phyloP scores from a whole-genome alignment of 1,139 yeast genomes.

The Saccharomyces hybrid region DNA sequence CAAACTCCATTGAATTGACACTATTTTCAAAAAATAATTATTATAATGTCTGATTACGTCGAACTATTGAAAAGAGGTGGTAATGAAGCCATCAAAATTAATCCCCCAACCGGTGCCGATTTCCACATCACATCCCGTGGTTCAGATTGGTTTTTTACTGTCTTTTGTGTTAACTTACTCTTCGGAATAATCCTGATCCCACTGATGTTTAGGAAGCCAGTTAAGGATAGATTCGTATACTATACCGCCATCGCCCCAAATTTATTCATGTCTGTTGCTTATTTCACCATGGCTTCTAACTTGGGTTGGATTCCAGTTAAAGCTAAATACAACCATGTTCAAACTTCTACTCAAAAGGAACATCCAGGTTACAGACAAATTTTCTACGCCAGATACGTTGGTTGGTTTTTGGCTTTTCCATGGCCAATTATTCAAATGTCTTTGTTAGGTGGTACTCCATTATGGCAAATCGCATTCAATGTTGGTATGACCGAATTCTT shows the following conservation, averaged over 20 bases:
- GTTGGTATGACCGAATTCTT: slow-evolving; percentile 43
- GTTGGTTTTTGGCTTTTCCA: slow-evolving; percentile 58
- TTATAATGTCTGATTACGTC: slow-evolving; percentile 11
- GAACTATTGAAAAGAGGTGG: slow-evolving; percentile 21
- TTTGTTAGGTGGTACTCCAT: slow-evolving; percentile 38
- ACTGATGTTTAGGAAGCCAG: slow-evolving; percentile 40
- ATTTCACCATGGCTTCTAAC: slow-evolving; percentile 57
- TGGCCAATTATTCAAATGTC: slow-evolving; percentile 43
- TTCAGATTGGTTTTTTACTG: slow-evolving; percentile 29
- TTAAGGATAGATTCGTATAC: slow-evolving; percentile 18
- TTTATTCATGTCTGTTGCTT: slow-evolving; percentile 44
- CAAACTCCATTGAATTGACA: background rate
- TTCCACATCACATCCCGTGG: slow-evolving; percentile 22
- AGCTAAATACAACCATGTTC: slow-evolving; percentile 49
- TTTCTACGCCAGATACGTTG: slow-evolving; percentile 55
- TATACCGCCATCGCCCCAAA: slow-evolving; percentile 37
- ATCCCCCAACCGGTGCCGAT: slow-evolving; percentile 19
- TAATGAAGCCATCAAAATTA: slow-evolving; percentile 19
- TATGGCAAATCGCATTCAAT: slow-evolving; percentile 36
- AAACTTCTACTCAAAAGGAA: slow-evolving; percentile 23
- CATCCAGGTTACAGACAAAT: slow-evolving; percentile 46
- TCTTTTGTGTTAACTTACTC: slow-evolving; percentile 34
- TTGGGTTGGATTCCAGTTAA: slow-evolving; percentile 51
- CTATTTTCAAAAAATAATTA: background rate
- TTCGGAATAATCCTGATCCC: slow-evolving; percentile 37